These are phyloP conservation scores for Ceratobasidium sp. DNA, from an alignment of 1,284 basidiomycete genomes.

Conservation along the genomic window DNA sequence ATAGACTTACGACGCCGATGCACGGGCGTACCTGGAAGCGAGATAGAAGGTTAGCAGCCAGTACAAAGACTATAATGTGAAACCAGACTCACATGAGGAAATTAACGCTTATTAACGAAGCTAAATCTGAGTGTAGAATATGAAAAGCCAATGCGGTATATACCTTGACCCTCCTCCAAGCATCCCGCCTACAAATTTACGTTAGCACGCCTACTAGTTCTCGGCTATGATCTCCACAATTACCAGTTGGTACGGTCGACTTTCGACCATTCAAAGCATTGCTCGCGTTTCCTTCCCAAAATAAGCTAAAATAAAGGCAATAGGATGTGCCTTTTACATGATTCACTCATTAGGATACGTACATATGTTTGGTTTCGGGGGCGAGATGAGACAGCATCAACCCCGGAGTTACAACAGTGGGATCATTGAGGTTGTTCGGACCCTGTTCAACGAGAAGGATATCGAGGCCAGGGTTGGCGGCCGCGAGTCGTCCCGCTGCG, in stretches of 20 bases:
- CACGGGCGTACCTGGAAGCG: conserved; percentile 4
- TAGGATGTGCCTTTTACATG: background rate
- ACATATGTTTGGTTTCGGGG: background rate
- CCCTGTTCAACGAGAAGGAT: conserved; percentile 21
- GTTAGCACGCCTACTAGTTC: background rate
- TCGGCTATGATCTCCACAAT: background rate
- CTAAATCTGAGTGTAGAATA: background rate
- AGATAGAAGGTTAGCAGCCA: background rate
- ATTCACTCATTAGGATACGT: background rate
- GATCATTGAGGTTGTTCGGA: conserved; percentile 10
- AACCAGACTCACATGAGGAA: conserved; percentile 8
- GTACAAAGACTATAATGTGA: background rate
- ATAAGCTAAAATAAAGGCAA: background rate
- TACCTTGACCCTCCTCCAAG: conserved; percentile 23
- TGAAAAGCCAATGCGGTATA: background rate
- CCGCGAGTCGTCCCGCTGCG: conserved; percentile 1
- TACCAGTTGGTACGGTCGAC: background rate
- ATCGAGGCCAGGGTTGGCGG: background rate
- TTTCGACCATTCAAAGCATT: background rate
- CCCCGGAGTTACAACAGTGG: background rate
- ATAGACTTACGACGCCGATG: conserved; percentile 18
- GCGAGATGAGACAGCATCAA: background rate
- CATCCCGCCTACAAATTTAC: background rate
- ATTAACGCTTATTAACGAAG: conserved; percentile 2
- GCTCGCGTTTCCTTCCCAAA: conserved; percentile 8